Evolutionary conservation across 129 eudicot genomes (phyloP).

Genomic region (Chrysanthemum seticuspe): DNA sequence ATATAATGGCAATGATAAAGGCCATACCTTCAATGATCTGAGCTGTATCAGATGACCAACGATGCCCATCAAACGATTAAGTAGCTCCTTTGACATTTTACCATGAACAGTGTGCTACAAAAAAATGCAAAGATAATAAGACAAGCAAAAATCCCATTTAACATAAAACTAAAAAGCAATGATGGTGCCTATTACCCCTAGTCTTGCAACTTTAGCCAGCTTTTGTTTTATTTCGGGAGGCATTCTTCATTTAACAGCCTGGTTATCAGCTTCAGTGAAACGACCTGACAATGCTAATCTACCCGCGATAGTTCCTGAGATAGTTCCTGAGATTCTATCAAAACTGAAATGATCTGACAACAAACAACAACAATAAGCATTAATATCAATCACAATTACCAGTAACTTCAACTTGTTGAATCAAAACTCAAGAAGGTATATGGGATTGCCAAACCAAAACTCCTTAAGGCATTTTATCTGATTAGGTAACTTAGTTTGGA

Average conservation of each 20-base stretch:
- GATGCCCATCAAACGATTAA: slow-evolving; percentile 86
- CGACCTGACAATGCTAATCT: slow-evolving; percentile 62
- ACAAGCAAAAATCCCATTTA: neutral
- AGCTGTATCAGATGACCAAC: slow-evolving; percentile 92
- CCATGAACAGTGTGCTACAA: slow-evolving; percentile 86
- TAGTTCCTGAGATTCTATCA: slow-evolving; percentile 82
- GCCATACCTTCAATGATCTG: slow-evolving; percentile 80
- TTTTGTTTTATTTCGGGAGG: slow-evolving; percentile 89
- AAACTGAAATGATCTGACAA: slow-evolving; percentile 64
- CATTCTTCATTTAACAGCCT: slow-evolving; percentile 85
- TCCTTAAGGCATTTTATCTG: no score
- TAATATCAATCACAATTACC: neutral
- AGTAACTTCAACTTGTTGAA: neutral
- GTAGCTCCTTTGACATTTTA: slow-evolving; percentile 71
- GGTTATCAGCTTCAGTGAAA: slow-evolving; percentile 80
- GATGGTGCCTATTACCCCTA: slow-evolving; percentile 55
- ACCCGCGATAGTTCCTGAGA: no score
- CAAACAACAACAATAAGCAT: slow-evolving; percentile 18
- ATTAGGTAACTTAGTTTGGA: no score
- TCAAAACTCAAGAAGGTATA: neutral
- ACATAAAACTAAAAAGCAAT: neutral
- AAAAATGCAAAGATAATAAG: slow-evolving; percentile 7
- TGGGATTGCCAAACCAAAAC: no score
- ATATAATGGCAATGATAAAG: slow-evolving; percentile 9
- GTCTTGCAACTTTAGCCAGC: slow-evolving; percentile 94